Conservation (phyloP, 1,284 basidiomycete species). For the Pterulicium gracile region DNA sequence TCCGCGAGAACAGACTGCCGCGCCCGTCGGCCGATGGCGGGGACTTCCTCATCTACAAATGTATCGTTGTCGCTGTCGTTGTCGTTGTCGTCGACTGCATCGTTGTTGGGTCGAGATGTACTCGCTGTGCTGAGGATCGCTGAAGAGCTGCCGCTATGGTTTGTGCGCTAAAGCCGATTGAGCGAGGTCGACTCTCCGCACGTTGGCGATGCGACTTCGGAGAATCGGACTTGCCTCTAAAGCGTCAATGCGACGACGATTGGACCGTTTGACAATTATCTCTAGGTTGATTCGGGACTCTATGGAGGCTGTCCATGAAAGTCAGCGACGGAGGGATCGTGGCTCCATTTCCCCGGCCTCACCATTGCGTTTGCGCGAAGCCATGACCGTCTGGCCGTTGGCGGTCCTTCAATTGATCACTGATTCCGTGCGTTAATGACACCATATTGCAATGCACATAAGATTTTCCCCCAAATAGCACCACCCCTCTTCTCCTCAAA, state of each 20-base stretch:
- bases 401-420: neutral
- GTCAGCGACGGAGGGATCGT: conserved; percentile 1
- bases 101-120: neutral
- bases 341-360: too few species aligned
- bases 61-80: conserved; percentile 26
- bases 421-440: neutral
- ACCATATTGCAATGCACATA: neutral
- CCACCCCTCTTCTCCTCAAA: neutral
- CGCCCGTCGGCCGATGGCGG: conserved; percentile 40
- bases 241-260: neutral
- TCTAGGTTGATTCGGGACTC: neutral
- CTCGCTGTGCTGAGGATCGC: neutral
- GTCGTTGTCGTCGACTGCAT: conserved; percentile 20
- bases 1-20: conserved; percentile 67
- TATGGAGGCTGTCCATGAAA: neutral
- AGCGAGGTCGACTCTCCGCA: too few species aligned
- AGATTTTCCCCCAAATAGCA: neutral
- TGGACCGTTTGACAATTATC: conserved; percentile 2
- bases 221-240: neutral
- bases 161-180: neutral
- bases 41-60: conserved; percentile 34
- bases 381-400: neutral
- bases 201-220: neutral
- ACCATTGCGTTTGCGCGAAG: too few species aligned
- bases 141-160: neutral